Percentiles rank a stretch among this genome's conserved stretches.
Evolutionary conservation across 225 moss, liverwort and hornwort species (phyloP).

Genomic region (Lunularia cruciata): DNA sequence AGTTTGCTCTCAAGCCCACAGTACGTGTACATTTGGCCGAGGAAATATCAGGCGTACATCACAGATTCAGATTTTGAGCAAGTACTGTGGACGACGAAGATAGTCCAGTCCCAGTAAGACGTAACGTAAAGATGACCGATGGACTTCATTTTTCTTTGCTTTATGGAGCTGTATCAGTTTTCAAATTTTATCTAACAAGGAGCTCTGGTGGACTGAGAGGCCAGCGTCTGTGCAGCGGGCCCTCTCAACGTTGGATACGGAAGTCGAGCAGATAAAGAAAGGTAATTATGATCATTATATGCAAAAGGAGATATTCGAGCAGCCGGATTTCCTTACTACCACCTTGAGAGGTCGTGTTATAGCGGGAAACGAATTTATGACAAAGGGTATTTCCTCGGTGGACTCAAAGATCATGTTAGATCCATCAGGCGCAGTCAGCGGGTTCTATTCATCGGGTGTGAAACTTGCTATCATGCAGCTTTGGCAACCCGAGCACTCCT

Average conservation of each 20-base stretch:
- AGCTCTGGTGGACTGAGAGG: slow-evolving; percentile 65
- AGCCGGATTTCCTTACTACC: slow-evolving; percentile 95
- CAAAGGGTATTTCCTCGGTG: slow-evolving; percentile 91
- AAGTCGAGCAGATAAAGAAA: slow-evolving; percentile 98
- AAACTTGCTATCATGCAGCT: slow-evolving; percentile 96
- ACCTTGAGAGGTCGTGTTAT: slow-evolving; percentile 97
- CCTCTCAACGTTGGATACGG: slow-evolving; percentile 92
- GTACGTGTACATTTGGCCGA: too few relatives aligned
- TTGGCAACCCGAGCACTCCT: slow-evolving; percentile 87
- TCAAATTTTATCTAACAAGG: slow-evolving; percentile 77
- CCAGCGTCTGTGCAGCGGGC: slow-evolving; percentile 90
- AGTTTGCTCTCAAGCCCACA: too few relatives aligned
- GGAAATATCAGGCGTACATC: too few relatives aligned
- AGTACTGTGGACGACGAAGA: too few relatives aligned
- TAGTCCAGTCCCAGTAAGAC: too few relatives aligned
- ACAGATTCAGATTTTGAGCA: too few relatives aligned
- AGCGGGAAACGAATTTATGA: slow-evolving; percentile 68
- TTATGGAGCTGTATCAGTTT: slow-evolving; percentile 78
- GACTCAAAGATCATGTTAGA: slow-evolving; percentile 86
- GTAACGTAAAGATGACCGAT: too few relatives aligned
- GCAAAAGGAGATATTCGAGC: slow-evolving; percentile 99
- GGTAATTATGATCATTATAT: slow-evolving; percentile 91
- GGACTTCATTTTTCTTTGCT: slow-evolving; percentile 39
- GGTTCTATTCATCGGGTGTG: slow-evolving; percentile 95
- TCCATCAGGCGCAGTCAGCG: slow-evolving; percentile 85